Base-by-base conservation (phyloP, 1,284 basidiomycete genomes). In the Lignosus rhinocerotis region DNA sequence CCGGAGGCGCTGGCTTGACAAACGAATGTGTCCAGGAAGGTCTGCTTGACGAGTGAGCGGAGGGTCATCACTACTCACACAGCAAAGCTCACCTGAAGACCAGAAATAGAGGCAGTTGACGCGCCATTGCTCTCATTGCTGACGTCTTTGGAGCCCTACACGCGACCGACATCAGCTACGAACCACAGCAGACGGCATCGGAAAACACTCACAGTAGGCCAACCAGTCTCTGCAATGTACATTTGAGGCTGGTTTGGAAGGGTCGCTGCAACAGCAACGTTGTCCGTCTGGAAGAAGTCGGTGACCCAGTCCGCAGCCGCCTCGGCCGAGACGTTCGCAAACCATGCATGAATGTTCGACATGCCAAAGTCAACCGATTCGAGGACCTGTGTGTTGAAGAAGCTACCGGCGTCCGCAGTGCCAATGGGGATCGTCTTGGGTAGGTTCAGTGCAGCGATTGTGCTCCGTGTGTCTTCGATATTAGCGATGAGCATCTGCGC, bases 151-250 rank as follows among this genome's bases (percentile, higher is more conserved):
- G 88, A 87, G 60, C 78, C 75, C 87, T 88, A 14, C 44, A 39
- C n/a, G 41, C 6, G 51, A 19, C 8, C 48, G 25, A 41, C 25
- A 39, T 43, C 32, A 61, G 49, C 19, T 39, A 8, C 17, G 32
- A 36, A 1, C 33, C 19, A 47, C 6, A 11, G 4, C 9, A 7
- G 5, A 31, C 3, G 21, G n/a, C 19, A 10, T 21, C 41, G 3
- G 17, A n/a, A 16, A 30, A 41, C 10, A 66, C 78, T 60, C 69
- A 89, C 88, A 34, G 91, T 87, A 12, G 95, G 95, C 95, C 95
- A 97, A 39, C 95, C 95, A 21, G 94, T 94, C 78, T 96, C 94
- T 10, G 93, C 93, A 63, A 96, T 93, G 75, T 86, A 94, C 80
- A 89, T 87, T 56, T 77, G 74, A 5, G 93, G 93, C 58, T 86